Conservation (phyloP, 805 yeast species). For the Phaffomyces thermotolerans region DNA sequence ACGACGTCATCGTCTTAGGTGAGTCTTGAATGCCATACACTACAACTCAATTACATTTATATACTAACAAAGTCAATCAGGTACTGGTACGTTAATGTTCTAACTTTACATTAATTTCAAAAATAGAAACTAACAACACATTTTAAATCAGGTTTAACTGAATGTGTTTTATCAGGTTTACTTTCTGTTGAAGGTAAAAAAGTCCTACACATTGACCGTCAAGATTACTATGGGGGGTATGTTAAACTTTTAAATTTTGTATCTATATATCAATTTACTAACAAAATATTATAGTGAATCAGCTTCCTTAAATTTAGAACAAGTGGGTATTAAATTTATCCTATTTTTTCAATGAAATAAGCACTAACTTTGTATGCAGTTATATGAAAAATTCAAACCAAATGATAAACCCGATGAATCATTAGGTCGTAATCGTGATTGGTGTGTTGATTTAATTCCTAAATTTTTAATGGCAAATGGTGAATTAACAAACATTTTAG, state of each 20-base stretch:
- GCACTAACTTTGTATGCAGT: conserved; percentile 28
- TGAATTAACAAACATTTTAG: conserved; percentile 89
- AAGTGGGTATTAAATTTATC: conserved; percentile 21
- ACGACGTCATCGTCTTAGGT: conserved; percentile 92
- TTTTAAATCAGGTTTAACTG: conserved; percentile 74
- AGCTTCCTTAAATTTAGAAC: conserved; percentile 71
- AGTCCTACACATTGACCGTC: conserved; percentile 92
- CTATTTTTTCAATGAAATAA: no score
- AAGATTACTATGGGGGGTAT: conserved; percentile 83
- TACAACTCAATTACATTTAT: background rate
- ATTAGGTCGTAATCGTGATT: conserved; percentile 89
- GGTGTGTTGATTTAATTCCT: conserved; percentile 97
- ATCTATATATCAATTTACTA: no score
- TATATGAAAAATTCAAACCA: conserved; percentile 84
- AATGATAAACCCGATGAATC: conserved; percentile 52
- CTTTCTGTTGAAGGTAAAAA: conserved; percentile 97
- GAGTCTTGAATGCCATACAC: conserved; percentile 3
- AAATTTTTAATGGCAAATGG: conserved; percentile 97
- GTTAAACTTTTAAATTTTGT: no score
- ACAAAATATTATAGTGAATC: conserved; percentile 40
- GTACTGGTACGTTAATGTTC: conserved; percentile 1
- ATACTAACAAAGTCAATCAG: background rate
- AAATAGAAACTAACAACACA: conserved; percentile 3
- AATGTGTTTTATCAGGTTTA: conserved; percentile 89
- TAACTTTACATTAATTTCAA: no score